Evolutionary conservation across 352 stramenopile species (phyloP), one percentile per base, ranked within the genome.

Genomic region (Pythium volutum): DNA sequence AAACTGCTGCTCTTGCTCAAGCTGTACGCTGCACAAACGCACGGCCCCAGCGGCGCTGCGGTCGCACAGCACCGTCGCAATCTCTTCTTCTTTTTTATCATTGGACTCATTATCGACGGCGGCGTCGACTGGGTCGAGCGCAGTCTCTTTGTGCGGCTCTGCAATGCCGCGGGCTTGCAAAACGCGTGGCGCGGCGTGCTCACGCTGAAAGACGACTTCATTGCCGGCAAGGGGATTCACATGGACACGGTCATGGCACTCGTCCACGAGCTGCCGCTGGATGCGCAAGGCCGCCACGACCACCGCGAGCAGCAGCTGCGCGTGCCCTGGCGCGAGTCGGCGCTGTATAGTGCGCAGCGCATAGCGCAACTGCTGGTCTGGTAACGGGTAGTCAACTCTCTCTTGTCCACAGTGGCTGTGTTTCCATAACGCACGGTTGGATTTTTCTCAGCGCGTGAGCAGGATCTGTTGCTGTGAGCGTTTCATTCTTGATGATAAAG

Each of bases 111-210:
- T 25, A 77, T 82, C 55, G 72, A 83, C 27, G 72, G 72, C 12
- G 67, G 56, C 38, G 62, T 86, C n/a, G 74, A 77, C 39, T 80
- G 70, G 74, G 49, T 61, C 14, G 76, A 83, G 42, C 64, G 74
- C 8, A 65, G 61, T 2, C 66, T 83, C 18, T 83, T 75, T 48
- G 59, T 80, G 27, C 70, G 73, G 11, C 59, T 69, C 14, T 86
- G 74, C n/a, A 52, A 77, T 7, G 72, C 74, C 1, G 74, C 64
- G 0, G 53, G 65, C 0, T 55, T 83, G 20, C 72, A 73, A 27
- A 79, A 76, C 46, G 51, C 62, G 34, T 86, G 70, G 74, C 70
- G 59, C 23, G 58, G 58, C 0, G 69, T 86, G 22, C 48, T 83
- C 22, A 43, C 55, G 34, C 51, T 82, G 14, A 76, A 82, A 49